Evolutionary conservation across 2,329 filamentous ascomycete genomes (phyloP), one percentile per base, ranked within the genome.

Genomic region (Epichloe festucae): DNA sequence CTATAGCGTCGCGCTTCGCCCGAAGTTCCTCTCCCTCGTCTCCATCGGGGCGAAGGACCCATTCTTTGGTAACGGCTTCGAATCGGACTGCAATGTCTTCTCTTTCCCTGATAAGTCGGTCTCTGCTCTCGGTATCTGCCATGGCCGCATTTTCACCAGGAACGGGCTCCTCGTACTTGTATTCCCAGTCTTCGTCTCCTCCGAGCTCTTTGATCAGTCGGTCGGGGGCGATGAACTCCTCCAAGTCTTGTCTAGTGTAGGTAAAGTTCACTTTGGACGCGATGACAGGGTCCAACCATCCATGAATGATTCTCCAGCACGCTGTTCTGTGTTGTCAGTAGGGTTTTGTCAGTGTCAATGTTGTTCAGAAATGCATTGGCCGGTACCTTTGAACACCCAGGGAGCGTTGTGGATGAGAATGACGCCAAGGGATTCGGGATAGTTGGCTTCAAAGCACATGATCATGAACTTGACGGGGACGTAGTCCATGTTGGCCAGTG

Each of bases 381-480:
- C 4, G 57, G 48, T 51, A 67, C 65, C 63, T 58, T 68, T 71
- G 69, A 89, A 88, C 48, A 88, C 70, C 78, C 84, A 88, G 2
- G 85, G 85, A 0, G 84, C 78, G 63, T 87, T 86, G 70, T 88
- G 85, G 46, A 89, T 81, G 43, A 87, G 76, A 3, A 88, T 81
- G 1, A 76, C 70, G 38, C 83, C 84, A 1, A 89, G 71, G 1
- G 79, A 85, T 63, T 88, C 85, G 1, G 85, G 85, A 60, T 88
- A 88, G 61, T 87, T 85, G 48, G 85, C 84, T 68, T 89, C 85
- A 59, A 89, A 86, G 62, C 82, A 84, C 59, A 86, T 84, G 66
- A 88, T 85, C 71, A 89, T 84, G 68, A 87, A 88, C 58, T 85
- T 88, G 48, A 88, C 81, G 0, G 84, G 83, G 0, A 80, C 75